Evolutionary conservation across 169 alveolate species (phyloP).

Genomic region (Eimeria mitis): DNA sequence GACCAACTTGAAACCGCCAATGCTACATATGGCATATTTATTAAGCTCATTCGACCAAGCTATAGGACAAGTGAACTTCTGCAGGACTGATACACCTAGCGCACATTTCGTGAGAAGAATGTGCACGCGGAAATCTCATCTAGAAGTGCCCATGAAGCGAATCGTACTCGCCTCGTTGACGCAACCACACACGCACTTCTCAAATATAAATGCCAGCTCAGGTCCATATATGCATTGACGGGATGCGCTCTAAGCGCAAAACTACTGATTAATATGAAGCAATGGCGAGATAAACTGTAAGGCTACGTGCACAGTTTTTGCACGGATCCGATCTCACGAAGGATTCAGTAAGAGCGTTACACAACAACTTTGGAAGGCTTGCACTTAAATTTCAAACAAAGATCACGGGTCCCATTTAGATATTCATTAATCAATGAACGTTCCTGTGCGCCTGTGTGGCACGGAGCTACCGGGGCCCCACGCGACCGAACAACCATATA

Average conservation of each 20-base stretch:
- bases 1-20: not conserved
- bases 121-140: no score
- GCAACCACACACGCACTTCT: not conserved
- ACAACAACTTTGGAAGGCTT: no score
- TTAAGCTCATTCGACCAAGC: not conserved
- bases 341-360: not conserved
- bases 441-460: not conserved
- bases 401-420: not conserved
- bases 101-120: no score
- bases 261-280: not conserved
- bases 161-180: not conserved
- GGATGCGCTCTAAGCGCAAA: not conserved
- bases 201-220: not conserved
- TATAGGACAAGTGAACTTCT: not conserved
- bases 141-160: not conserved
- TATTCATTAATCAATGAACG: not conserved
- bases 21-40: not conserved
- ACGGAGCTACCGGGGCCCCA: slow-evolving; percentile 14
- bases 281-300: not conserved
- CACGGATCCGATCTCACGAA: not conserved
- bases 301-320: no score
- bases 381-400: not conserved
- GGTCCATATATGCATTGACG: not conserved
- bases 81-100: not conserved
- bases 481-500: not conserved